Evolutionary conservation across 2,329 filamentous ascomycete species (phyloP), one percentile per base, ranked within the genome.

Genomic region (Cladophialophora immunda): DNA sequence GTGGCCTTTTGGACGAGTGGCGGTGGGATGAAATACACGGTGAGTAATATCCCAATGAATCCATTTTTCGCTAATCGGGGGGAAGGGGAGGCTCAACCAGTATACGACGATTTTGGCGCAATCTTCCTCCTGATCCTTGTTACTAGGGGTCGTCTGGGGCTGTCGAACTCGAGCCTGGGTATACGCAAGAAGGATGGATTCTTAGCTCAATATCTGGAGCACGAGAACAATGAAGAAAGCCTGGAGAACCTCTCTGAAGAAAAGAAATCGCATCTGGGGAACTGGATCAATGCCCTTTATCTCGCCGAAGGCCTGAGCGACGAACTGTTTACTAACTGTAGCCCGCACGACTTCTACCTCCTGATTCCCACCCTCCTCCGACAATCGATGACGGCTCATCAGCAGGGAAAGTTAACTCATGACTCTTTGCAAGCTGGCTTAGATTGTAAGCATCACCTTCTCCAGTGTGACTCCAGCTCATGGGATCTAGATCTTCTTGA

Each of bases 41-140:
- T 82, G 72, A 64, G 67, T 58, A 19, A 36, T 41, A 36, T 3
- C 17, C 13, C 17, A 55, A 41, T 3, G 13, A 22, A 7, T 19
- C n/a, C 15, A 30, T 19, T 30, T 58, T 64, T 19, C 65, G 72
- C 78, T 57, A 76, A 68, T 8, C 27, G 41, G 41, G 15, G 45
- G 1, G 36, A 58, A 83, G 82, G 83, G 54, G 87, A 90, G 71
- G 87, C 86, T 61, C 87, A 89, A 71, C 87, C 87, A 0, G 82
- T 89, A 2, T 90, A 90, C 69, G 87, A 90, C 70, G 88, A 90
- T 70, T 90, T 89, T 67, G 86, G 86, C 1, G 85, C 86, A 15
- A 83, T 89, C 25, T 77, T 90, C 13, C 79, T 90, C 1, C 79
- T 90, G 45, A 80, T 88, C 4, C 78, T 88, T 47, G 83, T 85